Base-by-base conservation (phyloP, 1,284 basidiomycete species). In the Austroboletus niveus region DNA sequence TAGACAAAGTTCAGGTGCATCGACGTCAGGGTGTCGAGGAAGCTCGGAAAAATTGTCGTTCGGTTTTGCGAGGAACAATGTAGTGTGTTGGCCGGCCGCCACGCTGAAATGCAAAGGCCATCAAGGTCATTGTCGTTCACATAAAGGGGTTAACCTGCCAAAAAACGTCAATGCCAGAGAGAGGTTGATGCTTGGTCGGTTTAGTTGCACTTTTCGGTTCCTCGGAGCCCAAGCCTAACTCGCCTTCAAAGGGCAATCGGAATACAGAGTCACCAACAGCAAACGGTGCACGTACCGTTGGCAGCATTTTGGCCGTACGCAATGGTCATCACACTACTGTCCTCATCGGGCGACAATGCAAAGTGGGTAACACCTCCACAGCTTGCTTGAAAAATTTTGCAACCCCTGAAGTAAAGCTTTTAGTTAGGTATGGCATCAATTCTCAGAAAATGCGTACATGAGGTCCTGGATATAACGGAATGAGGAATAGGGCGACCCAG, bases 361-460 rank as follows among this genome's bases (percentile, higher is more conserved):
- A 92, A 95, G 62, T 95, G 89, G 0, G 93, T 94, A n/a, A 94
- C 91, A 15, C 93, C 93, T 22, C 95, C 95, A 42, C 85, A 86
- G 11, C 81, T 76, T 0, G 82, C 85, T 14, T 79, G 75, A 34
- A 72, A 70, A 17, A 89, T 80, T 61, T 89, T 89, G 70, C 87
- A 92, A 6, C 80, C 84, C 82, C 85, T 87, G 53, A 2, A 14
- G 45, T 48, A 51, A 43, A 35, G 30, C 8, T 32, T n/a, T 46
- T 42, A 45, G 31, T 34, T 24, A 46, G 35, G 50, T 29, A 36
- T 10, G 45, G 20, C 45, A 11, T 36, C 47, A 27, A 35, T 49
- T 8, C 12, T 4, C n/a, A 9, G 20, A 17, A 10, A 36, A 5
- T 47, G 66, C 79, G 17, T 55, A 87, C 87, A 85, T 83, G 57